Evolutionary conservation across 2,329 filamentous ascomycete genomes (phyloP).

Genomic region (Pyricularia sp.): DNA sequence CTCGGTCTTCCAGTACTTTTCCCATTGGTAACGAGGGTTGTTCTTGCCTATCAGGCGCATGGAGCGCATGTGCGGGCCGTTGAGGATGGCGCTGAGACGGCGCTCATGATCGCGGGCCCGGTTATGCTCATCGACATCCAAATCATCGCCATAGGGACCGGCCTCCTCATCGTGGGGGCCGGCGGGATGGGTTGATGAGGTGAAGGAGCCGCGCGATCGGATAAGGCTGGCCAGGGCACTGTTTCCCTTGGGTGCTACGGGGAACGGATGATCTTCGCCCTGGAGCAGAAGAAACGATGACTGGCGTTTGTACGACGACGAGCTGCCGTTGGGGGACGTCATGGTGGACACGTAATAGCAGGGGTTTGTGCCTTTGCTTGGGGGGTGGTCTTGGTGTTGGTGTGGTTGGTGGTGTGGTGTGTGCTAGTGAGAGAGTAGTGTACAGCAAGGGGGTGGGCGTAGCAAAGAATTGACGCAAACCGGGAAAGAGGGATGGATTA

Average conservation of each 20-base stretch:
- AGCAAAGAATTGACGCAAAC: neutral
- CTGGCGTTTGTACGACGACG: constrained; percentile 13
- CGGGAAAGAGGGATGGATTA: neutral
- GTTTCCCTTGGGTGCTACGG: constrained; percentile 34
- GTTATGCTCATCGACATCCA: constrained; percentile 30
- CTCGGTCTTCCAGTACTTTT: constrained; percentile 75
- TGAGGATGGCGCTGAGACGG: constrained; percentile 48
- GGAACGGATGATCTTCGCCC: constrained; percentile 41
- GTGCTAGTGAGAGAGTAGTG: neutral
- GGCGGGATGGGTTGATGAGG: constrained; percentile 9
- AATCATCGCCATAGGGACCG: neutral
- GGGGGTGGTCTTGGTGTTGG: neutral
- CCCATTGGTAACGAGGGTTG: constrained; percentile 80
- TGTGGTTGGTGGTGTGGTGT: neutral
- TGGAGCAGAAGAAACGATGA: constrained; percentile 21
- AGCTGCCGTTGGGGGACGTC: constrained; percentile 14
- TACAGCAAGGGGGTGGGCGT: neutral
- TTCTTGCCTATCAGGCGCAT: constrained; percentile 82
- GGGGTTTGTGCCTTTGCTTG: neutral
- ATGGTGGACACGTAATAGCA: constrained; percentile 9
- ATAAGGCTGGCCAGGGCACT: constrained; percentile 25
- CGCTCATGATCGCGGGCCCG: constrained; percentile 43
- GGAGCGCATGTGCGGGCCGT: constrained; percentile 66
- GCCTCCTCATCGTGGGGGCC: constrained; percentile 14
- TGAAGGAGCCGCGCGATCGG: constrained; percentile 35